Base-by-base conservation (phyloP, 140 eudicot species). In the Oenanthe javanica region DNA sequence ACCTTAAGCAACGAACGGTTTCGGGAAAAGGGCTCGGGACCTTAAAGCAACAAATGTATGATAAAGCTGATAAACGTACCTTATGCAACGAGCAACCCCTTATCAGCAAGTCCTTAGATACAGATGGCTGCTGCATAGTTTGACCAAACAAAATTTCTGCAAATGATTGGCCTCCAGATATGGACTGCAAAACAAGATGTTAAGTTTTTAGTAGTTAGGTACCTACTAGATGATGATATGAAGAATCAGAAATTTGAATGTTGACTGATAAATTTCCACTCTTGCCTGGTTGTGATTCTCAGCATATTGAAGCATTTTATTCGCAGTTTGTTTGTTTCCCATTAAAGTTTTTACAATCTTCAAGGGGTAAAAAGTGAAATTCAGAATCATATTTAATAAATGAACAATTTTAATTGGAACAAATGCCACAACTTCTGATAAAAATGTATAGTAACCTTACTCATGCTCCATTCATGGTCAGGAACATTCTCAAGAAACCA, bases 281-380 rank as follows among this genome's bases (percentile, higher is more conserved):
- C 31, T 46, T 61, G 92, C 99, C 97, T 95, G 99, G 85, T 86
- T 92, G 93, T 92, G 99, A 86, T 95, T 95, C 89, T 95, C 99
- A 42, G 97, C 89, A 76, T 89, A 95, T 76, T 90, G 79, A 82
- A 95, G 90, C 99, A 95, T 95, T 84, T 95, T 95, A 88, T 88
- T 86, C 0, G 93, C 82, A 86, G 82, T 83, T 40, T 64, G 54
- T 14, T 66, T 86, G 90, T 83, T 85, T 23, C 95, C 97, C 52
- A 76, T 83, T 43, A 95, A 83, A 5, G 99, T 95, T 75, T 83
- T 82, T 42, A 92, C 97, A 23, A 95, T 87, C 99, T 95, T 81
- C 51, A 90, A 48, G 73, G 72, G 18, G 46, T 67, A 15, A 80
- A 36, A 38, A 64, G 59, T 1, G 38, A 71, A 75, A 9, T 42